These are phyloP conservation scores for Phragmites australis DNA, from an alignment of 176 grass and related monocot species.

Conservation along the genomic window DNA sequence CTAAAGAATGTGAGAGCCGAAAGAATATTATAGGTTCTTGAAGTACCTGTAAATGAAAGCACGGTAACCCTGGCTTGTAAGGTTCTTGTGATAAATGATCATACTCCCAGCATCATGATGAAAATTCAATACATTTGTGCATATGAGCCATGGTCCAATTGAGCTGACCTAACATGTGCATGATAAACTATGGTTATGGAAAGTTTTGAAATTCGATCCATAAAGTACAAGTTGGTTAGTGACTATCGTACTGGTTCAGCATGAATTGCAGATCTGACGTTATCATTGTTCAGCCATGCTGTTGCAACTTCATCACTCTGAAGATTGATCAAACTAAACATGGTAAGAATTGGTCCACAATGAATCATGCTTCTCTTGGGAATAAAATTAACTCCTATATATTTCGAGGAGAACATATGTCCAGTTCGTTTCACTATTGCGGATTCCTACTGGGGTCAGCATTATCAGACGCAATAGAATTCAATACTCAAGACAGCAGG, in stretches of 20 bases:
- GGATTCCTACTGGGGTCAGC: too few species aligned
- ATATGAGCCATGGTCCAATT: slow-evolving; percentile 68
- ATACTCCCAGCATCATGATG: slow-evolving; percentile 83
- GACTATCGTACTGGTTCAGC: slow-evolving; percentile 64
- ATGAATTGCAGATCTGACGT: slow-evolving; percentile 88
- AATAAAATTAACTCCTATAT: not conserved
- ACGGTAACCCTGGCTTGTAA: slow-evolving; percentile 72
- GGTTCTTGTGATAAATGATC: slow-evolving; percentile 87
- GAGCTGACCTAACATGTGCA: slow-evolving; percentile 50
- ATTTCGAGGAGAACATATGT: not conserved
- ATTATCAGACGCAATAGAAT: too few species aligned
- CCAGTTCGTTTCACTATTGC: not conserved
- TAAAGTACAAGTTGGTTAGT: not conserved
- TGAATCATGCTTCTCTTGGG: not conserved
- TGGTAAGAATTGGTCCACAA: not conserved
- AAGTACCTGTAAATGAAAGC: slow-evolving; percentile 84
- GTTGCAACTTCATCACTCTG: slow-evolving; percentile 90
- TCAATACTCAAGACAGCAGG: too few species aligned
- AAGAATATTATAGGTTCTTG: not conserved
- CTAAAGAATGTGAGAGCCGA: not conserved
- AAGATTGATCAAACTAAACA: slow-evolving; percentile 24
- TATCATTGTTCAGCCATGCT: slow-evolving; percentile 71
- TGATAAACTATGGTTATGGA: slow-evolving; percentile 13
- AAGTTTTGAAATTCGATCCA: not conserved
- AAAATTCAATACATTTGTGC: slow-evolving; percentile 52